Conservation (phyloP, 2,329 filamentous ascomycete species). For the Colletotrichum sp. region DNA sequence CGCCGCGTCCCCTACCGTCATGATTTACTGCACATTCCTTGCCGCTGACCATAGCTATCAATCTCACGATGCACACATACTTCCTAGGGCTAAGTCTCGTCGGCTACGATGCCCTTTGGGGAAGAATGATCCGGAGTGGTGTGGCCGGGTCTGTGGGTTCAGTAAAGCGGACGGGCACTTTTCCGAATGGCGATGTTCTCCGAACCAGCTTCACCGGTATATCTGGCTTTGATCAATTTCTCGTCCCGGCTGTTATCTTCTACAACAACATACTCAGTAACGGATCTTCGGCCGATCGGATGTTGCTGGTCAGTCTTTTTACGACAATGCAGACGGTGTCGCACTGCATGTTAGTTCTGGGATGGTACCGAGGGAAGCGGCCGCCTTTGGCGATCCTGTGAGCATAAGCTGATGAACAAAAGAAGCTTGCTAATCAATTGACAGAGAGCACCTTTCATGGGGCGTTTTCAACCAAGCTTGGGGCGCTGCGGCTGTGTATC, state of each 20-base stretch:
- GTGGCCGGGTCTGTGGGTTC: neutral
- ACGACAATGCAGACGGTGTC: neutral
- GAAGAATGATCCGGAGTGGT: neutral
- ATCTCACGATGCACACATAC: neutral
- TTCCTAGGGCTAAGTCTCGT: conserved; percentile 1
- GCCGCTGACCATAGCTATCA: neutral
- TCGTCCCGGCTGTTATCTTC: neutral
- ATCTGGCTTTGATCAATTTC: neutral
- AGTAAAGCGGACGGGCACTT: neutral
- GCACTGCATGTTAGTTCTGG: neutral
- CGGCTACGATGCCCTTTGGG: neutral
- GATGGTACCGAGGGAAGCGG: neutral
- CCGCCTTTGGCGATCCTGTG: neutral
- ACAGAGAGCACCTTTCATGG: neutral
- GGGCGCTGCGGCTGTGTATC: conserved; percentile 2
- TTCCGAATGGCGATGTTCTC: neutral
- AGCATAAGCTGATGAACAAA: no score
- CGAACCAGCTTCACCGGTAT: neutral
- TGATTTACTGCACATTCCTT: neutral
- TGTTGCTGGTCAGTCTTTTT: neutral
- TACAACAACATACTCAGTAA: conserved; percentile 3
- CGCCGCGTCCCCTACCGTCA: neutral
- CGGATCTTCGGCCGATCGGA: neutral
- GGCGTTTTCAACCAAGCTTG: neutral
- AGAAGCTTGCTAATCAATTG: neutral